Percentiles rank a stretch among this genome's conserved stretches.
phyloP scores from a whole-genome alignment of 768 basidiomycete species.

The Trametes gibbosa region DNA sequence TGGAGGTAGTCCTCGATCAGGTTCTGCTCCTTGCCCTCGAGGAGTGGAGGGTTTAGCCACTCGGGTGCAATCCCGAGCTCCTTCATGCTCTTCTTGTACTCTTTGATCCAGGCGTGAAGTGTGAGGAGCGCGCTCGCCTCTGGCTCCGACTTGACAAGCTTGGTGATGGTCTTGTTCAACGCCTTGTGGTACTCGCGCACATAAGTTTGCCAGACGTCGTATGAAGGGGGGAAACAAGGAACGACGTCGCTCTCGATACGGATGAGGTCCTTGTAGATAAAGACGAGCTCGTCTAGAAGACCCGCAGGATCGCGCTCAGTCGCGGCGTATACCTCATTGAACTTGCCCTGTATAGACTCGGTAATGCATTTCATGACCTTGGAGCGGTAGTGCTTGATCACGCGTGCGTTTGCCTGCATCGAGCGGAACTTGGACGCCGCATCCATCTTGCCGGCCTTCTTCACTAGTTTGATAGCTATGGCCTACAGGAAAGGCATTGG shows the following conservation, averaged over 20 bases:
- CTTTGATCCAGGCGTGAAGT: constrained; percentile 92
- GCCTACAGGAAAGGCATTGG: constrained; percentile 50
- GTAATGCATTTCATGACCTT: constrained; percentile 81
- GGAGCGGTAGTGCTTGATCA: constrained; percentile 93
- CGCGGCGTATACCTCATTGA: constrained; percentile 63
- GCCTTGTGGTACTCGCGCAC: constrained; percentile 89
- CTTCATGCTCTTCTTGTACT: constrained; percentile 94
- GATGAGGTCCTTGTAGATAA: constrained; percentile 95
- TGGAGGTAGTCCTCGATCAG: constrained; percentile 95
- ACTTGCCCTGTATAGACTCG: constrained; percentile 69
- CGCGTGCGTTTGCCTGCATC: constrained; percentile 87
- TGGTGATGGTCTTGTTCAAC: constrained; percentile 70
- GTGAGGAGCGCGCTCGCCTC: constrained; percentile 87
- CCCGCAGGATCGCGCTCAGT: constrained; percentile 61
- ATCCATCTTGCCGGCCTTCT: constrained; percentile 89
- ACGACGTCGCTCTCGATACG: constrained; percentile 89
- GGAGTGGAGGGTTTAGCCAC: constrained; percentile 81
- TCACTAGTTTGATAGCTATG: constrained; percentile 89
- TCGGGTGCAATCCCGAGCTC: constrained; percentile 83
- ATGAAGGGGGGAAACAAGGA: constrained; percentile 88
- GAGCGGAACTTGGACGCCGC: constrained; percentile 92
- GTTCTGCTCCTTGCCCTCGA: constrained; percentile 90
- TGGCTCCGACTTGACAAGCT: constrained; percentile 66
- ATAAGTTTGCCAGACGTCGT: constrained; percentile 82
- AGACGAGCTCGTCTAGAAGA: constrained; percentile 77